Evolutionary conservation across 2,329 filamentous ascomycete species (phyloP).

Genomic region (Byssothecium circinans): DNA sequence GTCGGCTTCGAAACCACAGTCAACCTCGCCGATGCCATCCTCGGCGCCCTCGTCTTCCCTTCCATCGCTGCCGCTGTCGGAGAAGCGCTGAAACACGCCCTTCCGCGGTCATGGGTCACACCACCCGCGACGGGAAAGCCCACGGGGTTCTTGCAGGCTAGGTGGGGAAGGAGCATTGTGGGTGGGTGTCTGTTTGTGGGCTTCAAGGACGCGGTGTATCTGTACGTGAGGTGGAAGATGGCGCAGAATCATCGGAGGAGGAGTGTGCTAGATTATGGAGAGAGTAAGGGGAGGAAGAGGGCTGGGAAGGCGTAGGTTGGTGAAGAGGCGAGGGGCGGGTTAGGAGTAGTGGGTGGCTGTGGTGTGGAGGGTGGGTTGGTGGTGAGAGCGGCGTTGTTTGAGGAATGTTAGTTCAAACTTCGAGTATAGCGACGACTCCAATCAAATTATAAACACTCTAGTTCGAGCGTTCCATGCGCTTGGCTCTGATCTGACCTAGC

Average conservation of each 20-base stretch:
- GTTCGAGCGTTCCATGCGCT: too few relatives aligned
- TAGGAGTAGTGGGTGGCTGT: too few relatives aligned
- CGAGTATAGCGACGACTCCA: too few relatives aligned
- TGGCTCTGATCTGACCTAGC: too few relatives aligned
- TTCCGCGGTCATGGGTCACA: slow-evolving; percentile 68
- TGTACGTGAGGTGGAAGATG: slow-evolving; percentile 60
- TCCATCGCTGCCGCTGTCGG: slow-evolving; percentile 78
- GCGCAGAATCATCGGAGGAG: slow-evolving; percentile 51
- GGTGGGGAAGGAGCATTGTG: slow-evolving; percentile 86
- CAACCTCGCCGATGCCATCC: slow-evolving; percentile 60
- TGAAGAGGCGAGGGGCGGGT: too few relatives aligned
- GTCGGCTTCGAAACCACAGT: slow-evolving; percentile 56
- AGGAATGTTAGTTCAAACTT: too few relatives aligned
- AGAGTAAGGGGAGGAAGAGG: slow-evolving; percentile 22
- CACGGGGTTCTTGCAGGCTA: slow-evolving; percentile 73
- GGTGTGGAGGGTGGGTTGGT: too few relatives aligned
- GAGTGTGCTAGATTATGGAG: slow-evolving; percentile 48
- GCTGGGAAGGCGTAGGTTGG: neutral
- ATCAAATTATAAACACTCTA: too few relatives aligned
- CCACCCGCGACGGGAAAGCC: slow-evolving; percentile 49
- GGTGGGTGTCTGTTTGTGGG: slow-evolving; percentile 89
- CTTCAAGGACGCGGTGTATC: slow-evolving; percentile 67
- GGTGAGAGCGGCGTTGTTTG: too few relatives aligned
- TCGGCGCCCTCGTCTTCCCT: slow-evolving; percentile 77
- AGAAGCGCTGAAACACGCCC: slow-evolving; percentile 66